A percentile compares a stretch with the other conserved stretches of the same genome.
These are phyloP conservation scores for Eucalyptus microcorys DNA, from an alignment of 345 rosid species.

Conservation along the genomic window DNA sequence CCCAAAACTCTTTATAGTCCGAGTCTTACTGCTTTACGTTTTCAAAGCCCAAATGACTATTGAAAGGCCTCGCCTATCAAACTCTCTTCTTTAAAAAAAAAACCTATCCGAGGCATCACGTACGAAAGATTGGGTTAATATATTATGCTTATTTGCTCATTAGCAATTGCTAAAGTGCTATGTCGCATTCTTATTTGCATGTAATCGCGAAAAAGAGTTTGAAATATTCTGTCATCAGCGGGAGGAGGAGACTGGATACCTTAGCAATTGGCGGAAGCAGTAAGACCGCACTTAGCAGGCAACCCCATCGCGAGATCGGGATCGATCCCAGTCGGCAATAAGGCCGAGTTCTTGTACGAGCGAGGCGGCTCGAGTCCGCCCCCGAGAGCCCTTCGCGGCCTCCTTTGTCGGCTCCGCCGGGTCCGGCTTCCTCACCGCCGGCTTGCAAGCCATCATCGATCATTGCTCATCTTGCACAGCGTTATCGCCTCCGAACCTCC, in stretches of 20 bases:
- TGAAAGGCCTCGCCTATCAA: not conserved
- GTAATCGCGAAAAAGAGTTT: not conserved
- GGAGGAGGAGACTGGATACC: not conserved
- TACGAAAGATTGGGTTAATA: not conserved
- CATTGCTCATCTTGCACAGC: slow-evolving; percentile 32
- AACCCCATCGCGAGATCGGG: slow-evolving; percentile 45
- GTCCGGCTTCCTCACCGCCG: slow-evolving; percentile 36
- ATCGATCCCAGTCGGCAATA: slow-evolving; percentile 57
- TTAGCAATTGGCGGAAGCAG: slow-evolving; percentile 13
- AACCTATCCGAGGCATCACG: not conserved
- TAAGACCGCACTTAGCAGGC: slow-evolving; percentile 32
- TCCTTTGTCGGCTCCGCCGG: slow-evolving; percentile 31
- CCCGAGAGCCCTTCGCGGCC: slow-evolving; percentile 40
- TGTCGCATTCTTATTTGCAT: not conserved
- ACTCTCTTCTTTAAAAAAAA: not conserved
- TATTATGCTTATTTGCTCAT: not conserved
- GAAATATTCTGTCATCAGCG: not conserved
- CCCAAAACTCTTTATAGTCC: not conserved
- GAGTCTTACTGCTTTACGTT: not conserved
- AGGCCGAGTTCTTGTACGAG: slow-evolving; percentile 31
- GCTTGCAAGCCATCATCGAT: slow-evolving; percentile 42
- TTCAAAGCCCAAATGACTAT: not conserved
- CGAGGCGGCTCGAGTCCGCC: slow-evolving; percentile 51
- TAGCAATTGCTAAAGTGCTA: not conserved
- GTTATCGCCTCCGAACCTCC: slow-evolving; percentile 9